Evolutionary conservation across 768 basidiomycete genomes (phyloP).

Genomic region (Leccinum subtestaceum): DNA sequence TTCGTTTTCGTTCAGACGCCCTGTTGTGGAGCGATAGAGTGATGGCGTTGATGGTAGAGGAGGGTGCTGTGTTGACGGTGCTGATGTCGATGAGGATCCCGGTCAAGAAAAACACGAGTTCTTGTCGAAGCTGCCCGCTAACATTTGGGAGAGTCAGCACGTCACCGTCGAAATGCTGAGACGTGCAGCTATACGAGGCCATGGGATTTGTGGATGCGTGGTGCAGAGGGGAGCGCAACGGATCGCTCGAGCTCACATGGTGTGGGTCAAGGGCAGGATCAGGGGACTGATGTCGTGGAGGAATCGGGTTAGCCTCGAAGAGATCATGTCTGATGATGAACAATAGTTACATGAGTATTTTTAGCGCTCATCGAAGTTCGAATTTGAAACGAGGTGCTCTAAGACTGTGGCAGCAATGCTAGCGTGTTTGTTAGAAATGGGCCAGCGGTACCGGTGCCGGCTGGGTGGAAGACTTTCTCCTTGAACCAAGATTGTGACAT

Average conservation of each 20-base stretch:
- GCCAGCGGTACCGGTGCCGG: no score
- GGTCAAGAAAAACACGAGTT: slow-evolving; percentile 46
- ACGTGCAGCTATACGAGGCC: slow-evolving; percentile 66
- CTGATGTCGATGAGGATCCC: slow-evolving; percentile 24
- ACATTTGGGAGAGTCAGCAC: slow-evolving; percentile 58
- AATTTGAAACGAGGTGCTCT: no score
- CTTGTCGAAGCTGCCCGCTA: slow-evolving; percentile 42
- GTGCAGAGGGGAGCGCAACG: slow-evolving; percentile 28
- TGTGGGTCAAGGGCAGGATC: slow-evolving; percentile 31
- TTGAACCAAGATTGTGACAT: no score
- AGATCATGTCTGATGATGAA: no score
- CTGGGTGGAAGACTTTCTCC: no score
- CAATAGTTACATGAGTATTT: no score
- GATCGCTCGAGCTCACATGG: slow-evolving; percentile 28
- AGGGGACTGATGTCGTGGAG: slow-evolving; percentile 20
- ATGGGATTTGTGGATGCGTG: slow-evolving; percentile 52
- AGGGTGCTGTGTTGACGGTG: slow-evolving; percentile 71
- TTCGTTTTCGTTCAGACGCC: no score
- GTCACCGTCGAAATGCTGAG: slow-evolving; percentile 82
- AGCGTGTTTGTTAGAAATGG: no score
- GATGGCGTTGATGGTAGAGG: slow-evolving; percentile 3
- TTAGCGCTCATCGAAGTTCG: no score
- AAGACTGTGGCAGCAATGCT: no score
- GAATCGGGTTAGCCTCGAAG: neutral
- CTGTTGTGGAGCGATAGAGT: no score